Evolutionary conservation across 2,329 filamentous ascomycete species (phyloP), one percentile per base, ranked within the genome.

Genomic region (Microsporum ferrugineum): DNA sequence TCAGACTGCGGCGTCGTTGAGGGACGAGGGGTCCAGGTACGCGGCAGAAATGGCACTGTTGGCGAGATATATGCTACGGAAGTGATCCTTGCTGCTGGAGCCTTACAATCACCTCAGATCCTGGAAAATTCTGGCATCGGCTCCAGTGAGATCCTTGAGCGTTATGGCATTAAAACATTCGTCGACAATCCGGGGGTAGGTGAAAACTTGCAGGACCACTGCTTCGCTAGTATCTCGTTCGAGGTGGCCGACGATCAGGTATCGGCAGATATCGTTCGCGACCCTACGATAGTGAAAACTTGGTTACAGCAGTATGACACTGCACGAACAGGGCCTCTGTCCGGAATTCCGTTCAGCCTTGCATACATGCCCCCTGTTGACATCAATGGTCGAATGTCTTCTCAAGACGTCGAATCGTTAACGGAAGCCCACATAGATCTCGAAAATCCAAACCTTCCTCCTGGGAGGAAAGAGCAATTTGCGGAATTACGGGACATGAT

Each of bases 101-200:
- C 88, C 60, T 81, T 90, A 64, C 86, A 90, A 72, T 89, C 87
- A 0, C 87, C 88, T 29, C 83, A 86, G 27, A 72, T 83, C 60
- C 77, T 83, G 69, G 72, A 79, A 56, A 70, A 81, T 27, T 77
- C 77, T 41, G 33, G 49, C 27, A 31, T 53, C 10, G 49, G 33
- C 2, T n/a, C 2, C 31, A 7, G 6, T 5, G 36, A 55, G 12
- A 39, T 33, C 23, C 36, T 62, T 5, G 17, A 55, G 23, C 62
- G 17, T 33, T 17, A 14, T 51, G 55, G 4, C 33, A 12, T 63
- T 33, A 17, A 36, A 17, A 17, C 6, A 2, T 31, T 62, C 29
- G n/a, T 82, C 17, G 70, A 75, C 41, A 77, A 76, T 45, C 72
- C 75, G 1, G 73, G 72, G 3, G 55, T 57, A 10, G 55, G 55